Evolutionary conservation across 306 rosid species (phyloP).

Genomic region (Cyclanthera cordifolia): DNA sequence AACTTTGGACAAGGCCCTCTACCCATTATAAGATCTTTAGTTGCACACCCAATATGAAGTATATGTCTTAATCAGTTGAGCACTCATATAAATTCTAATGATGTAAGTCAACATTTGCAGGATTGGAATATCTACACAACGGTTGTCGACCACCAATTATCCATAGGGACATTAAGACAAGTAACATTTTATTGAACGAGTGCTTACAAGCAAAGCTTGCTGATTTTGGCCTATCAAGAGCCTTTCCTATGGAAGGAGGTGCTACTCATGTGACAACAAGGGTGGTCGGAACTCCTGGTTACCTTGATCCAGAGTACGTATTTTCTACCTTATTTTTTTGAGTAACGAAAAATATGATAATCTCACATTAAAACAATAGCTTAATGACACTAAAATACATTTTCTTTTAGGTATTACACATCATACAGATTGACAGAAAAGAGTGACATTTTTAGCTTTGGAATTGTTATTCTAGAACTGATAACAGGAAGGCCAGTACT

Average conservation of each 20-base stretch:
- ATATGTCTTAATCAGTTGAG: too few relatives aligned
- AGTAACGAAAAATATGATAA: background rate
- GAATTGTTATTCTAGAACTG: conserved; percentile 5
- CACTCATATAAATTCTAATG: background rate
- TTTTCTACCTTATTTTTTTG: background rate
- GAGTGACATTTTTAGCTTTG: conserved; percentile 15
- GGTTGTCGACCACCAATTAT: conserved; percentile 10
- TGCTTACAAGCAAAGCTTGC: background rate
- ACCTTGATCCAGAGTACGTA: conserved; percentile 4
- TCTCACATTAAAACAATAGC: background rate
- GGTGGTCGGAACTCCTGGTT: conserved; percentile 9
- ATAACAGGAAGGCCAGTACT: background rate
- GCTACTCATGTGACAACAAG: conserved; percentile 2
- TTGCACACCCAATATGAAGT: too few relatives aligned
- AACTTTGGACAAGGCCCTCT: too few relatives aligned
- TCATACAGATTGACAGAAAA: conserved; percentile 11
- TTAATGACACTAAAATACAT: too few relatives aligned
- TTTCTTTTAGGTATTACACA: background rate
- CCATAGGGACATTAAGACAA: conserved; percentile 5
- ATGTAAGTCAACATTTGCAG: background rate
- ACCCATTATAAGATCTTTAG: too few relatives aligned
- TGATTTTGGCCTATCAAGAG: conserved; percentile 8
- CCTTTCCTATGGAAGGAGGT: background rate
- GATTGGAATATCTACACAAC: conserved; percentile 5
- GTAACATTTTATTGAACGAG: conserved; percentile 1